Evolutionary conservation across 202 grass and related monocot species (phyloP).

Genomic region (Panicum virgatum): DNA sequence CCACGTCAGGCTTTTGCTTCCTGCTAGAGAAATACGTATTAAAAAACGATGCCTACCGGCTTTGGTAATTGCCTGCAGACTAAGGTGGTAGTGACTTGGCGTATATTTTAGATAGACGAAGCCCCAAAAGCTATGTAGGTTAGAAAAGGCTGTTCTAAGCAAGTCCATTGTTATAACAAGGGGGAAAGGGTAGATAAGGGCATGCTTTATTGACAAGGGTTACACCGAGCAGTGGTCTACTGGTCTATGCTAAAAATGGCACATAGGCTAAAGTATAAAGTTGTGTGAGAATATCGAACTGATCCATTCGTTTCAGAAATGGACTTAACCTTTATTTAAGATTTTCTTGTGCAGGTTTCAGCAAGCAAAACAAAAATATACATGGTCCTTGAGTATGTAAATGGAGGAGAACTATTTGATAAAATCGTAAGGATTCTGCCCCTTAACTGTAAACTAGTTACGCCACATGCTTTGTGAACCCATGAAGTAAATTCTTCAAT

Average conservation of each 20-base stretch:
- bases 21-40: neutral
- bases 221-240: neutral
- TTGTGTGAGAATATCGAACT: neutral
- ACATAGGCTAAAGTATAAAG: conserved; percentile 10
- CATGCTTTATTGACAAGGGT: neutral
- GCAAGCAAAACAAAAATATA: conserved; percentile 94
- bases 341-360: conserved; percentile 56
- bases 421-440: conserved; percentile 65
- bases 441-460: neutral
- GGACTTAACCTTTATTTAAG: neutral
- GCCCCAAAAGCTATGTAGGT: neutral
- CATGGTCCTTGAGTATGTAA: conserved; percentile 83
- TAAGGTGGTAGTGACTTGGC: neutral
- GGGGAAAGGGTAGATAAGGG: neutral
- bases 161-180: neutral
- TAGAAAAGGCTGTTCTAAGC: neutral
- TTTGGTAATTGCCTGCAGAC: conserved; percentile 1
- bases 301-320: neutral
- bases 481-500: neutral
- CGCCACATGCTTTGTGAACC: neutral
- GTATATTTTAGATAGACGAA: neutral
- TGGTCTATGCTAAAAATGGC: neutral
- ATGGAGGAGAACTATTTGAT: conserved; percentile 79
- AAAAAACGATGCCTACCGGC: conserved; percentile 22
- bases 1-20: conserved; percentile 20